Evolutionary conservation across 768 basidiomycete species (phyloP), one percentile per base, ranked within the genome.

Genomic region (Sporobolomyces pararoseus): DNA sequence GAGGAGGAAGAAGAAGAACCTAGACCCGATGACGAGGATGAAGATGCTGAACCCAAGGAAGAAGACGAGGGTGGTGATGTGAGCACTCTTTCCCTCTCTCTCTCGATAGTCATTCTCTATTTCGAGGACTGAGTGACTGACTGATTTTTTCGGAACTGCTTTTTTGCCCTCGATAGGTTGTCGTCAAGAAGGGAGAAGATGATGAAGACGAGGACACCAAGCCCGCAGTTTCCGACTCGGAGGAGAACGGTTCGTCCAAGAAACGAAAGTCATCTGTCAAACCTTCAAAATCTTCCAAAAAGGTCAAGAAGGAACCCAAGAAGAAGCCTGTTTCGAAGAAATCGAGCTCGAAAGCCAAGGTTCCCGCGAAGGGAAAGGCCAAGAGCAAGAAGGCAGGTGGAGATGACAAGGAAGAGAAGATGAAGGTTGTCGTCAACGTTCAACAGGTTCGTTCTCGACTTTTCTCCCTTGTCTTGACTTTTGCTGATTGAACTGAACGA

Each of bases 351-450:
- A 31, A 73, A 75, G 63, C 47, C 60, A 68, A 61, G 34, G 57
- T 31, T 25, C 29, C 54, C 31, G 39, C 77, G n/a, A 76, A 76
- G 59, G 78, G 76, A 66, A 89, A 89, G 81, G 82, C 87, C 21
- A 71, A 66, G 85, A 35, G 39, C 14, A 64, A 82, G 77, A 83
- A 82, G 58, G 75, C 77, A 75, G 27, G 76, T 77, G 57, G 23
- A 44, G 55, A 64, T n/a, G 52, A 50, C 21, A 49, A 68, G 51
- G 63, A 60, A 2, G 49, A 32, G 27, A 57, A 58, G 42, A 29
- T 55, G 29, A 59, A 64, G 49, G 66, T 73, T 42, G 4, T 37
- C 19, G 67, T 73, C 65, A 66, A 64, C 52, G 52, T 70, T 12
- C 72, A 73, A 58, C 72, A 73, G 51, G 72, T 69, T 25, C 35